These are phyloP conservation scores for Aspergillus sp. DNA, from an alignment of 2,329 filamentous ascomycete genomes.

Conservation along the genomic window DNA sequence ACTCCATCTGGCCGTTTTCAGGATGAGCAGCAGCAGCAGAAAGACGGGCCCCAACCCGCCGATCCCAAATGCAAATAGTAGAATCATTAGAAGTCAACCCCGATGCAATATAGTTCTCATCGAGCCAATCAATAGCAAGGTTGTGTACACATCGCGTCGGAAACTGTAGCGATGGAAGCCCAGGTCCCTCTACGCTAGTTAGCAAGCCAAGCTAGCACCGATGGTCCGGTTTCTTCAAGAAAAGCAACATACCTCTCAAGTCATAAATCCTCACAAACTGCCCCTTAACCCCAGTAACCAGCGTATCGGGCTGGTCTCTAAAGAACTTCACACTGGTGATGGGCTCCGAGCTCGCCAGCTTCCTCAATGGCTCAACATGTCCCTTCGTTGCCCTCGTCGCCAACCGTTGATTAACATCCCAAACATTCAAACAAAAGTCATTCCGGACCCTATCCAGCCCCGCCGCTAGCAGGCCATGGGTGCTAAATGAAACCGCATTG, in stretches of 20 bases:
- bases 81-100: constrained; percentile 56
- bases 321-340: constrained; percentile 68
- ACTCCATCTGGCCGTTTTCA: constrained; percentile 41
- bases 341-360: constrained; percentile 61
- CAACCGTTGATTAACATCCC: constrained; percentile 57
- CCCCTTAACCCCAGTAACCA: constrained; percentile 61
- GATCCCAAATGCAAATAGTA: constrained; percentile 63
- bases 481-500: constrained; percentile 63
- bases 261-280: constrained; percentile 64
- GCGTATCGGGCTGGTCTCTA: constrained; percentile 57
- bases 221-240: background rate
- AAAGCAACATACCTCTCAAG: constrained; percentile 51
- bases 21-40: constrained; percentile 34
- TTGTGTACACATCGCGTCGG: constrained; percentile 63
- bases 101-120: constrained; percentile 66
- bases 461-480: constrained; percentile 57
- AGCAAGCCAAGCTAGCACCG: constrained; percentile 4
- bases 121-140: constrained; percentile 62
- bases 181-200: constrained; percentile 31
- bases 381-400: constrained; percentile 35
- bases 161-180: constrained; percentile 47
- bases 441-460: constrained; percentile 64
- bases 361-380: constrained; percentile 53
- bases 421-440: constrained; percentile 65
- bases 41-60: constrained; percentile 48